A percentile compares a stretch with the other conserved stretches of the same genome.
Evolutionary conservation across 164 flowering plant genomes (phyloP).

Genomic region (Euptelea pleiosperma): DNA sequence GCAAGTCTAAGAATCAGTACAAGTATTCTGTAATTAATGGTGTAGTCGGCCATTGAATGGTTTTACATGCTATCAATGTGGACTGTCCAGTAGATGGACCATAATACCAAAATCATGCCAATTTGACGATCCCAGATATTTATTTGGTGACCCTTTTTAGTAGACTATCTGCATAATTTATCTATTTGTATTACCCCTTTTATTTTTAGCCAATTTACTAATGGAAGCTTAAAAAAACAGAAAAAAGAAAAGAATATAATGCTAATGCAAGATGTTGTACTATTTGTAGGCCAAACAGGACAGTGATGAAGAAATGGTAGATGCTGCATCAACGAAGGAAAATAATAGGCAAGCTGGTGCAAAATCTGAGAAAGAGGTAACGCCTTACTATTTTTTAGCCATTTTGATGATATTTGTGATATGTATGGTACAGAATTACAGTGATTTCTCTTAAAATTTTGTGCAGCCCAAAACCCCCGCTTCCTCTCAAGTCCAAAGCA

Average conservation of each 20-base stretch:
- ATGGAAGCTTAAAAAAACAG: too few species aligned
- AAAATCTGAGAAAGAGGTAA: slow-evolving; percentile 39
- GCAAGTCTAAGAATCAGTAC: too few species aligned
- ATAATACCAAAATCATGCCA: too few species aligned
- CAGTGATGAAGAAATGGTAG: slow-evolving; percentile 66
- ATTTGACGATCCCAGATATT: too few species aligned
- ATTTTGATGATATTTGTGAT: background rate
- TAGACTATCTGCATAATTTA: too few species aligned
- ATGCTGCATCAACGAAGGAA: slow-evolving; percentile 39
- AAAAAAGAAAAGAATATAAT: too few species aligned
- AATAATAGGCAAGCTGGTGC: slow-evolving; percentile 12
- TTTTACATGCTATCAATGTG: background rate
- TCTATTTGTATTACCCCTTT: too few species aligned
- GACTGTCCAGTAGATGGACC: too few species aligned
- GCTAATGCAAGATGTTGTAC: too few species aligned
- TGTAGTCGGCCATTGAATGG: background rate
- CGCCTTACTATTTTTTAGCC: background rate
- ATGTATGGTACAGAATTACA: background rate
- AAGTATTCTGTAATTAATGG: background rate
- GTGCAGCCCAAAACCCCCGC: slow-evolving; percentile 66
- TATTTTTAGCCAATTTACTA: too few species aligned
- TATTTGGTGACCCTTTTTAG: too few species aligned
- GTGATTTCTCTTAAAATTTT: background rate
- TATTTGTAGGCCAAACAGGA: slow-evolving; percentile 23
- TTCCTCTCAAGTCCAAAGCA: slow-evolving; percentile 34